A percentile compares a stretch with the other conserved stretches of the same genome.
phyloP scores from a whole-genome alignment of 768 basidiomycete species.

The Psilocybe subaeruginosa region DNA sequence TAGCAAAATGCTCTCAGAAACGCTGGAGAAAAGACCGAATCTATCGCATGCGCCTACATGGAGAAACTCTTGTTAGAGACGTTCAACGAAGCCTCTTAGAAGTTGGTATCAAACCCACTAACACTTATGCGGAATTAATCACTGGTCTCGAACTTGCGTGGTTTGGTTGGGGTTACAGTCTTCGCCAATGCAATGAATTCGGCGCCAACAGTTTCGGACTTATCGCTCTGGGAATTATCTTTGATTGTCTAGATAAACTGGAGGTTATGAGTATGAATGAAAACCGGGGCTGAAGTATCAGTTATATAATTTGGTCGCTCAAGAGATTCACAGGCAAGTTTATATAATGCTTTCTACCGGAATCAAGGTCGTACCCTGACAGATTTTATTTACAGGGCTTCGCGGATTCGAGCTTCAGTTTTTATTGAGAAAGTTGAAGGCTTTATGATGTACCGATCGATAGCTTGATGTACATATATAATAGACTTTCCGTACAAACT shows the following conservation, averaged over 20 bases:
- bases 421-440: no score
- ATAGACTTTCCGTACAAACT: no score
- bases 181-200: constrained; percentile 40
- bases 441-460: no score
- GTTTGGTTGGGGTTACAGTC: constrained; percentile 65
- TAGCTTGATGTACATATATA: no score
- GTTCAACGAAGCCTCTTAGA: constrained; percentile 42
- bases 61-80: constrained; percentile 52
- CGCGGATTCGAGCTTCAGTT: no score
- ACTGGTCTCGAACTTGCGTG: constrained; percentile 56
- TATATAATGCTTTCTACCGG: no score
- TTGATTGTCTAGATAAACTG: constrained; percentile 55
- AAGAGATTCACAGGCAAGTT: no score
- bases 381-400: no score
- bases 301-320: no score
- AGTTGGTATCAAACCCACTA: constrained; percentile 26
- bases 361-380: no score
- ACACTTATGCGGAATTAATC: constrained; percentile 31
- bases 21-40: constrained; percentile 61
- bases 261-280: not conserved
- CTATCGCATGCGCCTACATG: constrained; percentile 65
- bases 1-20: constrained; percentile 67
- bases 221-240: constrained; percentile 59
- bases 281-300: not conserved
- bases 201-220: constrained; percentile 71